Evolutionary conservation across 1,284 basidiomycete species (phyloP).

Genomic region (Austroboletus novae-zelandiae): DNA sequence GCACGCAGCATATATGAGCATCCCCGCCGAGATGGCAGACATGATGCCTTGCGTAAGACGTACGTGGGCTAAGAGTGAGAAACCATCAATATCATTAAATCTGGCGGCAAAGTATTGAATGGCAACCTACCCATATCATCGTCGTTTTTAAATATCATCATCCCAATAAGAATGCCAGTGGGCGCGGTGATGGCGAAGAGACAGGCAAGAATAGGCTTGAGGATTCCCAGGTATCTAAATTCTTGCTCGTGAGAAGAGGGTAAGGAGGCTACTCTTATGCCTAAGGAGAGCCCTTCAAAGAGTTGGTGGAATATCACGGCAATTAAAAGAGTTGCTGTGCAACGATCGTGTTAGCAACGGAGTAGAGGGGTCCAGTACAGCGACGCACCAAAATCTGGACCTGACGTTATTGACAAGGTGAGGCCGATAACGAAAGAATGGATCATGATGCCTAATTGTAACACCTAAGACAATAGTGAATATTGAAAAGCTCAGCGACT

Average conservation of each 20-base stretch:
- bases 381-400: slow-evolving; percentile 65
- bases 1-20: slow-evolving; percentile 75
- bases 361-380: not conserved
- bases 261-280: slow-evolving; percentile 70
- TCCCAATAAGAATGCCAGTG: slow-evolving; percentile 58
- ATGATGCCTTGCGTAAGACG: slow-evolving; percentile 63
- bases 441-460: slow-evolving; percentile 80
- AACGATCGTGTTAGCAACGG: slow-evolving; percentile 1
- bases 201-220: slow-evolving; percentile 54
- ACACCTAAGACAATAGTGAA: slow-evolving; percentile 43
- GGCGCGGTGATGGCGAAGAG: slow-evolving; percentile 75
- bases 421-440: slow-evolving; percentile 77
- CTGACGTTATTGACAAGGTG: slow-evolving; percentile 64
- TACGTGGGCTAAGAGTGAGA: slow-evolving; percentile 39
- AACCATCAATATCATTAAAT: not conserved
- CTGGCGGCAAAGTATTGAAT: not conserved
- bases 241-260: slow-evolving; percentile 37
- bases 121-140: slow-evolving; percentile 29
- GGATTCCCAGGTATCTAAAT: slow-evolving; percentile 24
- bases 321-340: slow-evolving; percentile 62
- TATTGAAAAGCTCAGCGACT: not conserved
- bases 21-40: slow-evolving; percentile 74
- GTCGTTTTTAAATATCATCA: slow-evolving; percentile 43
- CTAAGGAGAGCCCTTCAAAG: slow-evolving; percentile 77
- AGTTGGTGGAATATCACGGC: slow-evolving; percentile 79